Conservation (phyloP, 2,329 filamentous ascomycete species). For the Xylaria sp. region DNA sequence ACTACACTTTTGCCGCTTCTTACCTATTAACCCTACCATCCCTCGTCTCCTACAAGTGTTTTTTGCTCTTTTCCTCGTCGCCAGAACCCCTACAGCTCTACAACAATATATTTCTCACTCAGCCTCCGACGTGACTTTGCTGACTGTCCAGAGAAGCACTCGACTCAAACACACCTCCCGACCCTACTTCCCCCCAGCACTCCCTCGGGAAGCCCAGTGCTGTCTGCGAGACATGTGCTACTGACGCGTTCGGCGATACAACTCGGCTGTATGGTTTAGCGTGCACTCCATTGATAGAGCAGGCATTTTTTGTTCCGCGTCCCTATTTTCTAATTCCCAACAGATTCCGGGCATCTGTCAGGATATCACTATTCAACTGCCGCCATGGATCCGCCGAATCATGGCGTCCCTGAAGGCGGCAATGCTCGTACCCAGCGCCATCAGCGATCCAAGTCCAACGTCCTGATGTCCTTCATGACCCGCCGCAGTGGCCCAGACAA, state of each 20-base stretch:
- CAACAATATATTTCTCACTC: slow-evolving; percentile 12
- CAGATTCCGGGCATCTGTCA: slow-evolving; percentile 7
- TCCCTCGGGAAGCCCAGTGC: slow-evolving; percentile 10
- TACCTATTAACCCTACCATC: neutral
- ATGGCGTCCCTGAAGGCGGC: slow-evolving; percentile 15
- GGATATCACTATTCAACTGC: slow-evolving; percentile 1
- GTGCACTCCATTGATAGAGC: slow-evolving; percentile 18
- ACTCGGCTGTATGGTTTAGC: slow-evolving; percentile 20
- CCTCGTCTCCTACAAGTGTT: neutral
- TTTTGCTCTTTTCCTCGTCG: slow-evolving; percentile 1
- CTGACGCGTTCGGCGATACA: slow-evolving; percentile 17
- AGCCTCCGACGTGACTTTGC: slow-evolving; percentile 1
- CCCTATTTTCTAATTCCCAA: slow-evolving; percentile 10
- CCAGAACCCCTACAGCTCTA: slow-evolving; percentile 6
- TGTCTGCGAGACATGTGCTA: slow-evolving; percentile 18
- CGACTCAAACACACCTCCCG: slow-evolving; percentile 3
- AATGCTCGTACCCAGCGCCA: slow-evolving; percentile 26
- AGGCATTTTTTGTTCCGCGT: slow-evolving; percentile 22
- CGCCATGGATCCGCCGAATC: slow-evolving; percentile 28
- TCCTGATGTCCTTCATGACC: slow-evolving; percentile 46
- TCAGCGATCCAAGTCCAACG: slow-evolving; percentile 45
- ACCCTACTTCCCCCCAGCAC: neutral
- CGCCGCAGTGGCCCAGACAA: slow-evolving; percentile 45
- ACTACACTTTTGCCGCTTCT: neutral
- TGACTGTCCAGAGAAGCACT: slow-evolving; percentile 10